phyloP scores from a whole-genome alignment of 1,284 basidiomycete genomes.

The Microstroma glucosiphilum region DNA sequence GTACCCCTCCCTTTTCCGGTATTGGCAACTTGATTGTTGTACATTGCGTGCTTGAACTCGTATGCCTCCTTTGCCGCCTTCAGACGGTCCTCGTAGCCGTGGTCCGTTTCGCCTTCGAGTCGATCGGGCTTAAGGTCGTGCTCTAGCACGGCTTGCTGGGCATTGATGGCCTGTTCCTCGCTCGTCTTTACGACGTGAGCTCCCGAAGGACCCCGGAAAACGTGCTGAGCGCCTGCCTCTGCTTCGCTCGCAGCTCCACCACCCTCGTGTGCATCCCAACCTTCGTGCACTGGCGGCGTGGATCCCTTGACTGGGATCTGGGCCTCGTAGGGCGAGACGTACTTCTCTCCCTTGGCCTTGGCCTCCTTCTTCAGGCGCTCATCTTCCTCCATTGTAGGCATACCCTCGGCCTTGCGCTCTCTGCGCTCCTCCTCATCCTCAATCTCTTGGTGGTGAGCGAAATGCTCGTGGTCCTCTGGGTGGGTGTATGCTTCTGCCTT shows the following conservation, averaged over 20 bases:
- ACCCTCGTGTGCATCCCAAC: conserved; percentile 31
- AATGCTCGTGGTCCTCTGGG: conserved; percentile 68
- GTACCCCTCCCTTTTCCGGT: too few species aligned
- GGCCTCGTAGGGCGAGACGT: conserved; percentile 41
- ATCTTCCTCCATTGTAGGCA: conserved; percentile 55
- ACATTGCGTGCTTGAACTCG: conserved; percentile 8
- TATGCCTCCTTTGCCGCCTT: conserved; percentile 18
- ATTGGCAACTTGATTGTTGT: neutral
- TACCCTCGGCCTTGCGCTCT: conserved; percentile 73
- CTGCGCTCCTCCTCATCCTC: conserved; percentile 77
- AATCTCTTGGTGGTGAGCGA: conserved; percentile 77
- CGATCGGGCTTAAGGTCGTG: conserved; percentile 13
- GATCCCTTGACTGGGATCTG: conserved; percentile 33
- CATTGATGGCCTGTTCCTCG: conserved; percentile 28
- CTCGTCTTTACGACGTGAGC: conserved; percentile 38
- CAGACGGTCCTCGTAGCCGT: conserved; percentile 31
- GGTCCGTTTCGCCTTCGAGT: conserved; percentile 19
- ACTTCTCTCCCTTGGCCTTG: conserved; percentile 30
- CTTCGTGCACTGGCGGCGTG: conserved; percentile 22
- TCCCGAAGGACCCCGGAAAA: conserved; percentile 46
- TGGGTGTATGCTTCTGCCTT: conserved; percentile 90
- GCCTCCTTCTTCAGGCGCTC: conserved; percentile 30
- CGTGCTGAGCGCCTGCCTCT: conserved; percentile 35
- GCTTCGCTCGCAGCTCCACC: conserved; percentile 42
- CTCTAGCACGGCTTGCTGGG: conserved; percentile 29